Evolutionary conservation across 805 yeast species (phyloP).

Genomic region (Saturnispora gosingensis): DNA sequence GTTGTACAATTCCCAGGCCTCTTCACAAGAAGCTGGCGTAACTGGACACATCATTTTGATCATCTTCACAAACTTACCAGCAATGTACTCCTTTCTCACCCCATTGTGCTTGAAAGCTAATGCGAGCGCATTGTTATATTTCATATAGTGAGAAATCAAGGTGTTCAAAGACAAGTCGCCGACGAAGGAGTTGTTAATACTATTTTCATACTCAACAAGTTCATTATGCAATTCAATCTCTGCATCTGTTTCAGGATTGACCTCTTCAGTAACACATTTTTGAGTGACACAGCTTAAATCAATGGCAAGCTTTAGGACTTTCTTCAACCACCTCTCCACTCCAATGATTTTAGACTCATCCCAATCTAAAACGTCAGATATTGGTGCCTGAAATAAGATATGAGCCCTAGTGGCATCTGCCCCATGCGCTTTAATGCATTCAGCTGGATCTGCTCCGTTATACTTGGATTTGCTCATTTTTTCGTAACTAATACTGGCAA

Average conservation of each 20-base stretch:
- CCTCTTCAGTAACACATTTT: slow-evolving; percentile 8
- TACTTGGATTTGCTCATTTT: slow-evolving; percentile 96
- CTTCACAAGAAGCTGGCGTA: slow-evolving; percentile 75
- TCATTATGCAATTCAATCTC: slow-evolving; percentile 56
- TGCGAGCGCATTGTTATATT: slow-evolving; percentile 50
- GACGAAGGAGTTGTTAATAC: slow-evolving; percentile 52
- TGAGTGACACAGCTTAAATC: background rate
- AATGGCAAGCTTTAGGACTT: slow-evolving; percentile 29
- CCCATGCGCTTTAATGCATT: slow-evolving; percentile 68
- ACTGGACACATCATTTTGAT: slow-evolving; percentile 68
- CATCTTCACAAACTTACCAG: slow-evolving; percentile 35
- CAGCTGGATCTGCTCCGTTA: slow-evolving; percentile 87
- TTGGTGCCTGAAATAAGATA: slow-evolving; percentile 85
- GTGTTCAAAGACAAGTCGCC: slow-evolving; percentile 65
- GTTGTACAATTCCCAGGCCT: slow-evolving; percentile 54
- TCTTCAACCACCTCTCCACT: slow-evolving; percentile 74
- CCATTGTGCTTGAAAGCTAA: slow-evolving; percentile 35
- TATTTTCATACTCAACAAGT: slow-evolving; percentile 36
- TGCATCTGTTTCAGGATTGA: slow-evolving; percentile 13
- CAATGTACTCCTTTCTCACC: slow-evolving; percentile 5
- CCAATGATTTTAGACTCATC: slow-evolving; percentile 84
- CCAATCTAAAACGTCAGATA: slow-evolving; percentile 78
- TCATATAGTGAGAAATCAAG: slow-evolving; percentile 84
- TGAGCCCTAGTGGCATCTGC: slow-evolving; percentile 95
- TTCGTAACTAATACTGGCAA: slow-evolving; percentile 57